Percentiles rank a stretch among this genome's conserved stretches.
Conservation (phyloP, 2,329 filamentous ascomycete species). For the Teratosphaeria destructans region DNA sequence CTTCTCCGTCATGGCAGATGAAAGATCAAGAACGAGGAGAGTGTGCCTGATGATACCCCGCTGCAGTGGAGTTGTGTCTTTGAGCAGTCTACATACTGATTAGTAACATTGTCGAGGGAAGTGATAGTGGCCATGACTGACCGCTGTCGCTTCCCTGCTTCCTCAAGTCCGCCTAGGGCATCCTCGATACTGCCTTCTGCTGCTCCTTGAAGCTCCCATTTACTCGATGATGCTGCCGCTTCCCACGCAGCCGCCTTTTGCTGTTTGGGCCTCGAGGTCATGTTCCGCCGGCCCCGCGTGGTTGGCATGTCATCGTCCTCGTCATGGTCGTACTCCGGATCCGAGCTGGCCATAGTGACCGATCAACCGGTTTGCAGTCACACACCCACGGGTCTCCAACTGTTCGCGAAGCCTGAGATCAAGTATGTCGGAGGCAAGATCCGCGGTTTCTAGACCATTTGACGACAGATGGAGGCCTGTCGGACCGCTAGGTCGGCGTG, state of each 20-base stretch:
- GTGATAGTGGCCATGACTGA: slow-evolving; percentile 6
- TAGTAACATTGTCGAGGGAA: background rate
- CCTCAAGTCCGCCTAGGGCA: slow-evolving; percentile 26
- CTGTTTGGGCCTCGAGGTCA: slow-evolving; percentile 18
- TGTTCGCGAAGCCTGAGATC: background rate
- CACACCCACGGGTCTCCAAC: background rate
- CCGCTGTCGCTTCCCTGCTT: slow-evolving; percentile 26
- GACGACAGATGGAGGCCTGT: background rate
- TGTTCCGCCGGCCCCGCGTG: slow-evolving; percentile 8
- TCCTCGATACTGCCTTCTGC: slow-evolving; percentile 24
- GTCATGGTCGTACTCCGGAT: slow-evolving; percentile 18
- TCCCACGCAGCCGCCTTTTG: slow-evolving; percentile 26
- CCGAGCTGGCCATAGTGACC: slow-evolving; percentile 20
- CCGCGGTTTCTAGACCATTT: background rate
- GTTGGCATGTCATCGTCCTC: slow-evolving; percentile 9
- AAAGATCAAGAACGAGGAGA: slow-evolving; percentile 83
- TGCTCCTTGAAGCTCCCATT: slow-evolving; percentile 25
- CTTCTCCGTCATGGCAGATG: slow-evolving; percentile 88
- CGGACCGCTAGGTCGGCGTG: background rate
- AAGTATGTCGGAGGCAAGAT: background rate
- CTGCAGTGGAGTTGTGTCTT: slow-evolving; percentile 91
- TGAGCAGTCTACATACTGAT: slow-evolving; percentile 52
- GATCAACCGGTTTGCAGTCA: background rate
- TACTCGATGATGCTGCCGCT: slow-evolving; percentile 17
- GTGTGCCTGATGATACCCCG: slow-evolving; percentile 96